These are phyloP conservation scores for Xylariaceae sp. DNA, from an alignment of 2,329 filamentous ascomycete genomes.

Conservation along the genomic window DNA sequence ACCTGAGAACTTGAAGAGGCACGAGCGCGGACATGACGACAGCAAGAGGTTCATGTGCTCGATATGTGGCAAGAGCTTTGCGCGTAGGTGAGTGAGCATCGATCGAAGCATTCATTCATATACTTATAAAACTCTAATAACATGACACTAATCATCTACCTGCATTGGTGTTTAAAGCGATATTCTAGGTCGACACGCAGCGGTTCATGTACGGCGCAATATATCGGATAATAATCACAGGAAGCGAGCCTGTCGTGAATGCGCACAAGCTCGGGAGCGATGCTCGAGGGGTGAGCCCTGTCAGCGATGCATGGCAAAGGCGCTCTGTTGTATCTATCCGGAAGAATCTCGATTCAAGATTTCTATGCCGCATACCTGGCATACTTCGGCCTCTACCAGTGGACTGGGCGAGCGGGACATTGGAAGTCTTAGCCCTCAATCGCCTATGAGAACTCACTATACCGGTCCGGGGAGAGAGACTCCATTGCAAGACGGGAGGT, in stretches of 20 bases:
- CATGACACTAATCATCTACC: no score
- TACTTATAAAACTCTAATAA: no score
- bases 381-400: not conserved
- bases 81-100: slow-evolving; percentile 40
- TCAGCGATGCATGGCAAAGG: slow-evolving; percentile 36
- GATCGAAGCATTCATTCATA: no score
- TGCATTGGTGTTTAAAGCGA: slow-evolving; percentile 26
- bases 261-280: slow-evolving; percentile 38
- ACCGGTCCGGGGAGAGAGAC: not conserved
- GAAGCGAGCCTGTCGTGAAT: slow-evolving; percentile 40
- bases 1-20: slow-evolving; percentile 42
- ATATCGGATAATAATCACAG: slow-evolving; percentile 29
- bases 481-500: not conserved
- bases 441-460: not conserved
- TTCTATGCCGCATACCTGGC: not conserved
- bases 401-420: not conserved
- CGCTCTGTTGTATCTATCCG: slow-evolving; percentile 38
- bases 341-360: slow-evolving; percentile 32
- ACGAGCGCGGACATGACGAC: slow-evolving; percentile 40
- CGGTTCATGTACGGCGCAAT: slow-evolving; percentile 33
- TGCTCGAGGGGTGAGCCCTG: slow-evolving; percentile 42
- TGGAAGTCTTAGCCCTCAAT: not conserved
- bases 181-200: slow-evolving; percentile 36
- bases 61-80: slow-evolving; percentile 41
- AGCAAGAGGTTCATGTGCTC: slow-evolving; percentile 37